phyloP scores from a whole-genome alignment of 148 eudicot species.

The Suaeda aralocaspica region DNA sequence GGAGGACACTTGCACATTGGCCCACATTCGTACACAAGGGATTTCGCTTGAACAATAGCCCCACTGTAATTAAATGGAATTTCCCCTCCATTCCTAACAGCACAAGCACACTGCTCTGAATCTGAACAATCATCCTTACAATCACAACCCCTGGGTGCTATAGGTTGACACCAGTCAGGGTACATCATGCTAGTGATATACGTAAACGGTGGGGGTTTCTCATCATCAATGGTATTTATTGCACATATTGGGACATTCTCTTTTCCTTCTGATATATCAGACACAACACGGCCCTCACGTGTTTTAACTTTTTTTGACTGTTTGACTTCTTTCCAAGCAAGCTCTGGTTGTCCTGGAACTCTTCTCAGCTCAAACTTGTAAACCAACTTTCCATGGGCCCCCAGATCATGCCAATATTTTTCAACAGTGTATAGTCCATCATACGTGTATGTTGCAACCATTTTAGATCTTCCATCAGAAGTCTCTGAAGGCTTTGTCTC shows the following conservation, averaged over 20 bases:
- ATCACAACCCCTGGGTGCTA: constrained; percentile 54
- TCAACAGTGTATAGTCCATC: constrained; percentile 76
- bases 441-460: constrained; percentile 53
- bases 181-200: constrained; percentile 60
- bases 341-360: constrained; percentile 65
- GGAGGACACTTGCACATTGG: constrained; percentile 78
- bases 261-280: constrained; percentile 68
- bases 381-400: constrained; percentile 51
- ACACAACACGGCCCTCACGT: constrained; percentile 51
- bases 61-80: constrained; percentile 72
- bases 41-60: constrained; percentile 66
- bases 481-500: constrained; percentile 48
- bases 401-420: constrained; percentile 46
- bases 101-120: constrained; percentile 61
- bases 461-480: constrained; percentile 38
- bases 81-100: constrained; percentile 63
- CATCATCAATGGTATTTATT: constrained; percentile 59
- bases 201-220: constrained; percentile 59
- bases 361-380: constrained; percentile 67
- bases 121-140: constrained; percentile 63
- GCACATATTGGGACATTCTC: constrained; percentile 57
- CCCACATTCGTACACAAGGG: constrained; percentile 89
- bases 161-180: constrained; percentile 52
- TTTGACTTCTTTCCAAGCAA: constrained; percentile 70
- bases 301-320: constrained; percentile 42